A percentile compares a stretch with the other conserved stretches of the same genome.
These are phyloP conservation scores for Hyphopichia khmerensis DNA, from an alignment of 1,139 yeast genomes.

Conservation along the genomic window DNA sequence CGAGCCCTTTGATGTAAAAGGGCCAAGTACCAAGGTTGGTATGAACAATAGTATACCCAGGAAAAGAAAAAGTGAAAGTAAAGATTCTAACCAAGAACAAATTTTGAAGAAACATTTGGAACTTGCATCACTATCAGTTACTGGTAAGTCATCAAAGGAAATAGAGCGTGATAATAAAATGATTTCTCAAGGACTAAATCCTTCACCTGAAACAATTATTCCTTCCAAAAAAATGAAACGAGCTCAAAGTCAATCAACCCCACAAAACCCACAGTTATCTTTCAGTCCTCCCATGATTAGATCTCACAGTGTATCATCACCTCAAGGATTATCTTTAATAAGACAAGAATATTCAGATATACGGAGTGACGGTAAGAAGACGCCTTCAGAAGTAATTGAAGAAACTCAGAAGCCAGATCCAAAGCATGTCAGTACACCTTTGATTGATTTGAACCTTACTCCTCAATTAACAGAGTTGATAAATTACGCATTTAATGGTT, in stretches of 20 bases:
- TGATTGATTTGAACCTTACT: conserved; percentile 24
- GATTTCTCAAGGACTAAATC: conserved; percentile 51
- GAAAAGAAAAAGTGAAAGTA: not conserved
- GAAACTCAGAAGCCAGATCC: conserved; percentile 13
- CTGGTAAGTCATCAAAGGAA: conserved; percentile 51
- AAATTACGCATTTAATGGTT: conserved; percentile 41
- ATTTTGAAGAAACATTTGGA: conserved; percentile 45
- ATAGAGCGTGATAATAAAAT: conserved; percentile 49
- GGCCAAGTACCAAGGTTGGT: not conserved
- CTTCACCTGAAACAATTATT: conserved; percentile 13
- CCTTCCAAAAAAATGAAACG: not conserved
- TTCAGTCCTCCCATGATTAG: not conserved
- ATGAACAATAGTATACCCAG: not conserved
- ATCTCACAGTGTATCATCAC: not conserved
- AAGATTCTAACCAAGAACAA: conserved; percentile 6
- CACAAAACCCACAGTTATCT: not conserved
- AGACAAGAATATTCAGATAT: conserved; percentile 11
- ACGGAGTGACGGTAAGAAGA: conserved; percentile 9
- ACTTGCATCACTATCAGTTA: conserved; percentile 52
- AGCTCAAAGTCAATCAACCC: conserved; percentile 1
- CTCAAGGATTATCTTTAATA: conserved; percentile 7
- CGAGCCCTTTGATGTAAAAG: not conserved
- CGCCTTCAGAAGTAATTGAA: conserved; percentile 22
- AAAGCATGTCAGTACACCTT: not conserved
- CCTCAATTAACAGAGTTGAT: conserved; percentile 48